phyloP scores from a whole-genome alignment of 176 grass and related monocot species.

The Eleusine coracana region DNA sequence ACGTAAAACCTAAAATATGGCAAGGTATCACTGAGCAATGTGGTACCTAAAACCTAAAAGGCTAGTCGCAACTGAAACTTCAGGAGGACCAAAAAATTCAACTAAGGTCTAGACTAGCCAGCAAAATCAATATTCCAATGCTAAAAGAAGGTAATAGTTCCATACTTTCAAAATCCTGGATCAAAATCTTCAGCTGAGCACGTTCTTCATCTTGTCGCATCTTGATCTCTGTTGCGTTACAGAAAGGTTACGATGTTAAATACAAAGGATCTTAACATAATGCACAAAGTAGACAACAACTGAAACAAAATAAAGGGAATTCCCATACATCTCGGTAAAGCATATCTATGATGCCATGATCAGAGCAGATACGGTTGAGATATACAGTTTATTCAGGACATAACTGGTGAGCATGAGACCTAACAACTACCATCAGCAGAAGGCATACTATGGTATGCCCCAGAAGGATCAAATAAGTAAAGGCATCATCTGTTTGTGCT shows the following conservation, averaged over 20 bases:
- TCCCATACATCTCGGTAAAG: neutral
- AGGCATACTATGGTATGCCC: neutral
- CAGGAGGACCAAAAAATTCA: neutral
- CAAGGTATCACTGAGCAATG: conserved; percentile 11
- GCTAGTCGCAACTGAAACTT: neutral
- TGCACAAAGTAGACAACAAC: neutral
- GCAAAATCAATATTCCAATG: conserved; percentile 14
- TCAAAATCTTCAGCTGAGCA: conserved; percentile 76
- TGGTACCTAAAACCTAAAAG: neutral
- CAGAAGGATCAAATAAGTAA: conserved; percentile 2
- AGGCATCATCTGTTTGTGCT: neutral
- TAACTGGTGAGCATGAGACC: neutral
- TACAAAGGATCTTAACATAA: conserved; percentile 8
- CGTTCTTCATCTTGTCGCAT: conserved; percentile 74
- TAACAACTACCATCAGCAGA: neutral
- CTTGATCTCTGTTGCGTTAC: conserved; percentile 68
- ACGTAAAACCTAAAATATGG: neutral
- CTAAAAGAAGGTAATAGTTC: neutral
- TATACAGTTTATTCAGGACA: conserved; percentile 14
- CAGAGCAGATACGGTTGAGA: neutral
- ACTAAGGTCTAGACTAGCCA: neutral
- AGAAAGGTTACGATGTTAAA: conserved; percentile 26
- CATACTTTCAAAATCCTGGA: conserved; percentile 86
- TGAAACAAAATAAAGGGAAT: neutral
- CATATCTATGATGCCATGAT: neutral